Conservation (phyloP, 495 filamentous ascomycete species). For the Aspergillus campestris region DNA sequence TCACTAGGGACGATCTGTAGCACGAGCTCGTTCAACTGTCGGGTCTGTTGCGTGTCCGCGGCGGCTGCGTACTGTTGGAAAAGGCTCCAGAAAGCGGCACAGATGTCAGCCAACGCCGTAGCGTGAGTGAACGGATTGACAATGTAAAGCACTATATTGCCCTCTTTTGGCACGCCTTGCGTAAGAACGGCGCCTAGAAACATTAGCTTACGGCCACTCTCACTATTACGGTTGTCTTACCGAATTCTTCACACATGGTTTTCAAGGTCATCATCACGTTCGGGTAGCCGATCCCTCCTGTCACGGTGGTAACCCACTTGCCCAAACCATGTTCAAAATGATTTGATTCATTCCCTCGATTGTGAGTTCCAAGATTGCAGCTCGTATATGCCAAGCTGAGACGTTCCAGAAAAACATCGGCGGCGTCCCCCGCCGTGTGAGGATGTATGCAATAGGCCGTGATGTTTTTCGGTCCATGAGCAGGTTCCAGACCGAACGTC, state of each 20-base stretch:
- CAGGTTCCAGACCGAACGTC: conserved; percentile 71
- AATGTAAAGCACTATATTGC: conserved; percentile 79
- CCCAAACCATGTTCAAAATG: conserved; percentile 52
- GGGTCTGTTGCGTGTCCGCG: conserved; percentile 39
- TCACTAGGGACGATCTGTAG: conserved; percentile 74
- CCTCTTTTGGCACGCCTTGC: conserved; percentile 34
- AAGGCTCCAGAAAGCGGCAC: conserved; percentile 67
- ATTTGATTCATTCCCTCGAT: conserved; percentile 42
- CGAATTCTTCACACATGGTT: conserved; percentile 33
- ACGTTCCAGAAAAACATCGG: conserved; percentile 61
- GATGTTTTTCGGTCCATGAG: conserved; percentile 70
- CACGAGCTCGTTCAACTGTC: conserved; percentile 57
- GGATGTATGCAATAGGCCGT: conserved; percentile 76
- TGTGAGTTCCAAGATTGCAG: conserved; percentile 67
- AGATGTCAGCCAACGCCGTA: conserved; percentile 63
- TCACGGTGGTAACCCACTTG: conserved; percentile 33
- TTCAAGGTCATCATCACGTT: conserved; percentile 31
- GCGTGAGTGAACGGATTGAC: conserved; percentile 64
- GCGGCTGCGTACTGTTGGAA: conserved; percentile 57
- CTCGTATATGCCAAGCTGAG: conserved; percentile 69
- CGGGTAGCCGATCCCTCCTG: conserved; percentile 21
- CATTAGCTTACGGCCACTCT: conserved; percentile 14
- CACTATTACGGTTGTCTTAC: conserved; percentile 19
- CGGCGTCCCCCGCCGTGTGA: conserved; percentile 44
- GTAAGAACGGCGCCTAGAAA: conserved; percentile 33